phyloP scores from a whole-genome alignment of 2,329 filamentous ascomycete species.

The Penicillium sp. region DNA sequence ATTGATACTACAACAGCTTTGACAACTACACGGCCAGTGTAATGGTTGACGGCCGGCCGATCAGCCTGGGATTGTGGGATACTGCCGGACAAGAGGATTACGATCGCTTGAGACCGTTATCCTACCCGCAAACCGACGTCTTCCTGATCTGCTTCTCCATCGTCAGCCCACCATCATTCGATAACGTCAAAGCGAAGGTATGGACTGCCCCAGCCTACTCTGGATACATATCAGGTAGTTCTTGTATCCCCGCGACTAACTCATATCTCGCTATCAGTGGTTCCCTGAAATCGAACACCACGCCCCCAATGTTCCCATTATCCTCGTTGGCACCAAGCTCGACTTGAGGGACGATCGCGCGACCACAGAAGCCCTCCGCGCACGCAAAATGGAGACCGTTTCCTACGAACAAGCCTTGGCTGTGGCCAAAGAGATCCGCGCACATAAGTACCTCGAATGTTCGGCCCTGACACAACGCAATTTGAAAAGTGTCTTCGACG shows the following conservation, averaged over 20 bases:
- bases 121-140: constrained; percentile 97
- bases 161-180: constrained; percentile 94
- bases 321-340: constrained; percentile 94
- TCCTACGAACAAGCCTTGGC: constrained; percentile 87
- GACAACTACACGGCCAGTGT: constrained; percentile 99
- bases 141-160: constrained; percentile 99
- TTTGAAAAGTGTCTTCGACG: constrained; percentile 97
- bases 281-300: constrained; percentile 97
- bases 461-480: constrained; percentile 95
- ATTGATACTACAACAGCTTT: constrained; percentile 60
- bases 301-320: constrained; percentile 91
- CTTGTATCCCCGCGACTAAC: constrained; percentile 8
- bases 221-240: not conserved
- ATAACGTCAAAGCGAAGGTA: constrained; percentile 99
- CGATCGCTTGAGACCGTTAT: constrained; percentile 88
- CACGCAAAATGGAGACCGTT: constrained; percentile 96
- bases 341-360: constrained; percentile 86
- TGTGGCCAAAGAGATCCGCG: constrained; percentile 90
- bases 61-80: constrained; percentile 96
- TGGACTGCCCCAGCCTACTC: not conserved
- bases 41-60: constrained; percentile 97
- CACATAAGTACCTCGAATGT: constrained; percentile 97
- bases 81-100: constrained; percentile 99
- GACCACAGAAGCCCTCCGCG: constrained; percentile 76
- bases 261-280: constrained; percentile 61